Evolutionary conservation across 2,329 filamentous ascomycete genomes (phyloP).

Genomic region (Diaporthe citriasiana): DNA sequence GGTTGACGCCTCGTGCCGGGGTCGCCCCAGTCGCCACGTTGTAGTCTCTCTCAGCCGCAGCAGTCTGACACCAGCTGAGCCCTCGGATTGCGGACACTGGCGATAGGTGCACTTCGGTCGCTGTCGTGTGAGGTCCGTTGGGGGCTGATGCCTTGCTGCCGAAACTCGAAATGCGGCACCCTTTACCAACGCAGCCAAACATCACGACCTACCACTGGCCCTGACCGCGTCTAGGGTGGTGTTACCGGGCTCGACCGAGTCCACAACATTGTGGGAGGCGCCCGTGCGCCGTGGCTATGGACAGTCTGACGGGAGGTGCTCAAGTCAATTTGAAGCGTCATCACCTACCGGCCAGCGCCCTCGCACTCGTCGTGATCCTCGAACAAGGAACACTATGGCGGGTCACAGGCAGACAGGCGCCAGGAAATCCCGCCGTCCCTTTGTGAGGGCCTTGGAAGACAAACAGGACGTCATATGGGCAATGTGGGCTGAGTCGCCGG

Average conservation of each 20-base stretch:
- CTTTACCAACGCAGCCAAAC: not conserved
- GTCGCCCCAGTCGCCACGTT: slow-evolving; percentile 24
- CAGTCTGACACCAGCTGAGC: slow-evolving; percentile 33
- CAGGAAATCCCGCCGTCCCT: not conserved
- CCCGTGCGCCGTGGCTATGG: slow-evolving; percentile 10
- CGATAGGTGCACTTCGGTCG: slow-evolving; percentile 9
- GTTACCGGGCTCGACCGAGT: slow-evolving; percentile 3
- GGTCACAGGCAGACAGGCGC: not conserved
- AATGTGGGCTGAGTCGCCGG: slow-evolving; percentile 11
- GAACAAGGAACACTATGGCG: slow-evolving; percentile 7
- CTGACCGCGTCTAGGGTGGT: not conserved
- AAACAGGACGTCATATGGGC: not conserved
- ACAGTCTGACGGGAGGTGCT: slow-evolving; percentile 1
- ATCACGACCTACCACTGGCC: not conserved
- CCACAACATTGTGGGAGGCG: not conserved
- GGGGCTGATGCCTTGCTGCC: slow-evolving; percentile 10
- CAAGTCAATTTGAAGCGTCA: slow-evolving; percentile 12
- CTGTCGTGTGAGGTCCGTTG: not conserved
- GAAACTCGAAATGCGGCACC: slow-evolving; percentile 15
- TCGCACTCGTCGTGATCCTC: slow-evolving; percentile 1
- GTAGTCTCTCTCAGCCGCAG: slow-evolving; percentile 21
- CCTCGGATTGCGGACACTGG: not conserved
- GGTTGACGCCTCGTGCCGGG: slow-evolving; percentile 16
- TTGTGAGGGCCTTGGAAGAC: not conserved
- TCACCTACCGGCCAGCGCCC: not conserved